These are phyloP conservation scores for Blattamonas nauphoetae DNA, from an alignment of 78 protist genomes.

Conservation along the genomic window DNA sequence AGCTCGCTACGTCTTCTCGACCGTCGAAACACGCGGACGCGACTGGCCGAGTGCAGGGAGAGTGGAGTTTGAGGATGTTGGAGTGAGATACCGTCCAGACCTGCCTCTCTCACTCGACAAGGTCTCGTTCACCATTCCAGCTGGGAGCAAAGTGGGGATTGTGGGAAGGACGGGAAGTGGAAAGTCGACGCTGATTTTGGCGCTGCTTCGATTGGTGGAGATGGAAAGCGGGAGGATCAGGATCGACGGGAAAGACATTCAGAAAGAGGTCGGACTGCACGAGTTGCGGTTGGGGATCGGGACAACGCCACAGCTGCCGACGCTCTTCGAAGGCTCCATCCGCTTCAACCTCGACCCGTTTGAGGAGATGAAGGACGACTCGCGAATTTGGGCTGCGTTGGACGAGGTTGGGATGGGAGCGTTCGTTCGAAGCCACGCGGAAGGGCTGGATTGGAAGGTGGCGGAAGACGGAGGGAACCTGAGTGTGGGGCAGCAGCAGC, in stretches of 20 bases:
- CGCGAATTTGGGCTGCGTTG: neutral
- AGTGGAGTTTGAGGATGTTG: neutral
- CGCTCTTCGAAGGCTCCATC: conserved; percentile 15
- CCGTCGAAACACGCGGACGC: neutral
- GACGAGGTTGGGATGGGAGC: neutral
- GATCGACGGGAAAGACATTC: neutral
- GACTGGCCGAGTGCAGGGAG: conserved; percentile 27
- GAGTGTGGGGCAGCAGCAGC: conserved; percentile 74
- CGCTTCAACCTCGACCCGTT: conserved; percentile 4
- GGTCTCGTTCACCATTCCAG: conserved; percentile 14
- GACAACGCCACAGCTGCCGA: conserved; percentile 18
- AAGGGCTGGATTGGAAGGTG: neutral
- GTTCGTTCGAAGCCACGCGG: neutral
- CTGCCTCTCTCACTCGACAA: conserved; percentile 25
- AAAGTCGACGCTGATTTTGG: conserved; percentile 17
- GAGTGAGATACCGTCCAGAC: conserved; percentile 33
- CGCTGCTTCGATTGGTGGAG: conserved; percentile 6
- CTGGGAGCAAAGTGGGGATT: conserved; percentile 48
- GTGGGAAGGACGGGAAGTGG: conserved; percentile 69
- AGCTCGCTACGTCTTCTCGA: neutral
- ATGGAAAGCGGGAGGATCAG: neutral
- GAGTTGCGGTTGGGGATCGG: neutral
- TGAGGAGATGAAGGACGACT: neutral
- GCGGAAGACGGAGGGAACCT: conserved; percentile 43
- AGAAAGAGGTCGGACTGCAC: neutral